Evolutionary conservation across 139 green algal species (phyloP), one percentile per base, ranked within the genome.

Genomic region (Ostreobium quekettii): DNA sequence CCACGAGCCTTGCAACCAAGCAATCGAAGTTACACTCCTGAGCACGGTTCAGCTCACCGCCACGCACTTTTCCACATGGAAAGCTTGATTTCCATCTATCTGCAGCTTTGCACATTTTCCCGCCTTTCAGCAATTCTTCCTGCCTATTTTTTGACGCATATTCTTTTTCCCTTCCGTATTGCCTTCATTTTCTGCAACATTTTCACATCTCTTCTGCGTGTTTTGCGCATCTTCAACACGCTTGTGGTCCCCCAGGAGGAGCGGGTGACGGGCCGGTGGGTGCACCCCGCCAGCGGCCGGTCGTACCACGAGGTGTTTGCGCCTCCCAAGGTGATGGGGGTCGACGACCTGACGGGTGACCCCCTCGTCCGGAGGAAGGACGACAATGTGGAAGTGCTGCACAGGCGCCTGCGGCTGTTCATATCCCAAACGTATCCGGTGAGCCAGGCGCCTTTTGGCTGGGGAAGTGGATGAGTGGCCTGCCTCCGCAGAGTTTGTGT

Each of bases 311-410:
- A 89, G 38, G 93, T 95, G 82, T 97, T 96, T 77, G 85, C 88
- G 0, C 93, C 93, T 1, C 92, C 93, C 5, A 93, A 93, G 71
- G 75, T 80, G 47, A 36, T 77, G 19, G 83, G 84, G 57, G 76
- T 80, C 37, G 89, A 93, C 71, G 89, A 94, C 53, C 39, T 56
- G 11, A 95, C 89, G 1, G 90, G 94, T 2, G 94, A 99, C 82
- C 88, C 93, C 2, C 87, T 99, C 19, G 86, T 98, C 29, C 78
- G 86, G 72, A 82, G 94, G 42, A 98, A 98, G 79, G 94, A 99
- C 74, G 94, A 99, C 83, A 99, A 97, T 72, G 91, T 87, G 4
- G 91, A 98, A 39, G 97, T 92, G 6, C 83, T 99, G 8, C 95
- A 95, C 75, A 82, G 76, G 24, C 84, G 94, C 1, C 79, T 99